Base-by-base conservation (phyloP, 495 filamentous ascomycete species). In the Xylaria sp. region DNA sequence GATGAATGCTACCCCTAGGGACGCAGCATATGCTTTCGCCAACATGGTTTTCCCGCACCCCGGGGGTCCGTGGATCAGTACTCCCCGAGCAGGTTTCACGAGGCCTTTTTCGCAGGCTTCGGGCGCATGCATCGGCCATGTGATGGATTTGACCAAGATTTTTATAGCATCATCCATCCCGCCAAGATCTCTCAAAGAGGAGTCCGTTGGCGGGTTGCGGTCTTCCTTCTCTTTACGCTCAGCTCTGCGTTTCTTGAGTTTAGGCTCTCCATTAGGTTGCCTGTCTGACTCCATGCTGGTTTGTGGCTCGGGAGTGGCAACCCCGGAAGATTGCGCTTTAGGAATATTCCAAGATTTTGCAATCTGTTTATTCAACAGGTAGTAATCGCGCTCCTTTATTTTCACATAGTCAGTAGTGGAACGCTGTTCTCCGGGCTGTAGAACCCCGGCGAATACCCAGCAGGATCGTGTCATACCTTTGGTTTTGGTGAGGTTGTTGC, bases 11-110 rank as follows among this genome's bases (percentile, higher is more conserved):
- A 96, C 88, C 3, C 92, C 93, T 31, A 97, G 84, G 69, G 92
- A 91, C 19, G 93, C 92, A 6, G 95, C 96, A 77, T 95, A 93
- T 2, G 95, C 95, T 76, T 95, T 93, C 1, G 93, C 94, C 62
- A 98, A 90, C 85, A 95, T 92, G 0, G 95, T 98, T 81, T 98
- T 98, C 69, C 95, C 95, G 77, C 96, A 98, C 24, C 95, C 95
- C 3, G 96, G 94, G 8, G 95, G 96, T 0, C 95, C 95, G 82
- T 98, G 93, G 14, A 98, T 83, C 29, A 98, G 83, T 17, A 98
- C 92, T 71, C 95, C 95, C n/a, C 94, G 90, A 57, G 93, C 92
- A 46, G 93, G 91, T 7, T 94, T 89, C 76, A 91, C 87, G 50
- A 91, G 89, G 55, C 87, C 87, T 50, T 89, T 90, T 71, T 88